Evolutionary conservation across 139 green algal species (phyloP).

Genomic region (Zygnema circumcarinatum): DNA sequence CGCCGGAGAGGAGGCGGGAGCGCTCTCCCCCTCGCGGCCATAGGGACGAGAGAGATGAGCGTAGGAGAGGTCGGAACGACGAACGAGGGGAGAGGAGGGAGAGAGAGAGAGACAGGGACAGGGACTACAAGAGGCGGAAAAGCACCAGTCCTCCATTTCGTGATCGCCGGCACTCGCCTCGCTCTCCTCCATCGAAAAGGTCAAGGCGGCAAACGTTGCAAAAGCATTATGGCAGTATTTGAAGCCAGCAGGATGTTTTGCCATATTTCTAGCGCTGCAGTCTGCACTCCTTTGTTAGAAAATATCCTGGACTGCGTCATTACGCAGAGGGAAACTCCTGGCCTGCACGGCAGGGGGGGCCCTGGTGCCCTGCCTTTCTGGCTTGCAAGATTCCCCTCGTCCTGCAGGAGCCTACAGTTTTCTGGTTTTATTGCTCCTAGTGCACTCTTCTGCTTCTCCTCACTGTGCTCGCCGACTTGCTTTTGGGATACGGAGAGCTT

Average conservation of each 20-base stretch:
- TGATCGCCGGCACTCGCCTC: constrained; percentile 10
- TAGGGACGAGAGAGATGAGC: constrained; percentile 1
- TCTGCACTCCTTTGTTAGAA: too few relatives aligned
- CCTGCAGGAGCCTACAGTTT: neutral
- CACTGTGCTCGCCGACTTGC: too few relatives aligned
- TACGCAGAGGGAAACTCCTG: too few relatives aligned
- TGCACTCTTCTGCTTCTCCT: neutral
- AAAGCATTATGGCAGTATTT: too few relatives aligned
- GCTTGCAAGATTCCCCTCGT: neutral
- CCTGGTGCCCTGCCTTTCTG: neutral
- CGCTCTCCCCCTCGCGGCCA: neutral
- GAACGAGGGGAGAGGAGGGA: neutral
- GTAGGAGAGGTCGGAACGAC: constrained; percentile 2
- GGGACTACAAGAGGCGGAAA: constrained; percentile 1
- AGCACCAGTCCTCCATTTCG: constrained; percentile 7
- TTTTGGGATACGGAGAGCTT: too few relatives aligned
- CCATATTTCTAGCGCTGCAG: too few relatives aligned
- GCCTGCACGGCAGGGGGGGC: too few relatives aligned
- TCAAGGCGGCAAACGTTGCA: neutral
- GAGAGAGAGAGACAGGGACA: constrained; percentile 7
- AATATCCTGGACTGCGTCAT: too few relatives aligned
- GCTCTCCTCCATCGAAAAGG: constrained; percentile 20
- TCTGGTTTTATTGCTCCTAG: neutral
- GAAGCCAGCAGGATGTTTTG: too few relatives aligned
- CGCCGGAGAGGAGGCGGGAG: neutral